phyloP scores from a whole-genome alignment of 2,329 filamentous ascomycete genomes.

The Diaporthe vexans region DNA sequence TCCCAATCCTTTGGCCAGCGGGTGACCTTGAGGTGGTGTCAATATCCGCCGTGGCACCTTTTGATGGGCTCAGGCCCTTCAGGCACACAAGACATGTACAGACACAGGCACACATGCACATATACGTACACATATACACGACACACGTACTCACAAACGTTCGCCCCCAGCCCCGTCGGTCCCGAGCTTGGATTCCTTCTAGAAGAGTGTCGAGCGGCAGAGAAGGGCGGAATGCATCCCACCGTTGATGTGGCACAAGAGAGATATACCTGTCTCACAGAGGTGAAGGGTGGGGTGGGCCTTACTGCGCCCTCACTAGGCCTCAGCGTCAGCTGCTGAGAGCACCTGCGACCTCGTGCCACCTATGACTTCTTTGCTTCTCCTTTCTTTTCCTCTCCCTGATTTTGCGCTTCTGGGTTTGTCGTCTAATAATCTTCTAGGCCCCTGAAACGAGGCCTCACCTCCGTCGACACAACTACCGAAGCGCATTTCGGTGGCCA shows the following conservation, averaged over 20 bases:
- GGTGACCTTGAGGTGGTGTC: not conserved
- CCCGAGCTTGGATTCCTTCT: constrained; percentile 22
- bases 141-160: not conserved
- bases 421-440: not conserved
- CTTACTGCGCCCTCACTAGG: not conserved
- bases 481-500: constrained; percentile 5
- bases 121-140: not conserved
- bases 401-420: not conserved
- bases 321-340: not conserved
- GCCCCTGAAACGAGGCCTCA: constrained; percentile 16
- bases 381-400: not conserved
- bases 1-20: not conserved
- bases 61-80: constrained; percentile 23
- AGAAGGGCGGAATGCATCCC: constrained; percentile 27
- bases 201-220: constrained; percentile 19
- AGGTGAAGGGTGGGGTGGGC: not conserved
- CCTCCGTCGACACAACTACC: constrained; percentile 21
- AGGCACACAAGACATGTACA: constrained; percentile 9
- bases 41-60: constrained; percentile 38
- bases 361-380: not conserved
- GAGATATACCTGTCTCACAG: constrained; percentile 30
- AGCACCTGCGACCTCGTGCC: constrained; percentile 23
- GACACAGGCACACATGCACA: not conserved
- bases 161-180: constrained; percentile 4
- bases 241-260: constrained; percentile 24